These are phyloP conservation scores for Austroboletus rostrupii DNA, from an alignment of 1,284 basidiomycete species.

Conservation along the genomic window DNA sequence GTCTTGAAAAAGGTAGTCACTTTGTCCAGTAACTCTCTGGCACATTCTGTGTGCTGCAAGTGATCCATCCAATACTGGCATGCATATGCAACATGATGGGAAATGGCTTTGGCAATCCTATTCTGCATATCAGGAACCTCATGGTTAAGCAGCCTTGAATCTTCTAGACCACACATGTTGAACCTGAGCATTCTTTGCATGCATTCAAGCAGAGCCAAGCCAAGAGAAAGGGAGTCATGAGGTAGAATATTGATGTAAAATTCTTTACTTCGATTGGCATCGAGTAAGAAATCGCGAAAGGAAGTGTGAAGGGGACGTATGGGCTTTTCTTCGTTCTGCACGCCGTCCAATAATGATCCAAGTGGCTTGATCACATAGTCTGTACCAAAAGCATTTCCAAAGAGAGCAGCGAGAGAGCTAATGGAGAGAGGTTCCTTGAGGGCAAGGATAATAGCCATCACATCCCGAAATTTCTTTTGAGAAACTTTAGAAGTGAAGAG, in stretches of 20 bases:
- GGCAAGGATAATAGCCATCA: constrained; percentile 1
- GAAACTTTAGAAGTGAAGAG: neutral
- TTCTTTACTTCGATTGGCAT: too few species aligned
- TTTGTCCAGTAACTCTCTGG: neutral
- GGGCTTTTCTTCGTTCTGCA: too few species aligned
- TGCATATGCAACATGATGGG: neutral
- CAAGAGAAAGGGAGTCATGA: too few species aligned
- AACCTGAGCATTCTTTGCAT: too few species aligned
- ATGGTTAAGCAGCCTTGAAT: neutral
- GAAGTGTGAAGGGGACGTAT: too few species aligned
- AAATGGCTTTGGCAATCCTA: neutral
- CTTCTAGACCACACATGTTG: neutral
- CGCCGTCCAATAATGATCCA: neutral
- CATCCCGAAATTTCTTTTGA: neutral
- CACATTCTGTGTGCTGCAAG: neutral
- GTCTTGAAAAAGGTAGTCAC: neutral
- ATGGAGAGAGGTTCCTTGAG: neutral
- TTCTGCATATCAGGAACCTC: neutral
- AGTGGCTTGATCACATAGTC: neutral
- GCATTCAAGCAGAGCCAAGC: too few species aligned
- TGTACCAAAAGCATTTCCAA: neutral
- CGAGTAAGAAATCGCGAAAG: too few species aligned
- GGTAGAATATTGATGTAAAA: too few species aligned
- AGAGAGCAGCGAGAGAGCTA: neutral
- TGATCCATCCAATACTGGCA: constrained; percentile 4